phyloP scores from a whole-genome alignment of 2,329 filamentous ascomycete species.

The Penicillium decumbens region DNA sequence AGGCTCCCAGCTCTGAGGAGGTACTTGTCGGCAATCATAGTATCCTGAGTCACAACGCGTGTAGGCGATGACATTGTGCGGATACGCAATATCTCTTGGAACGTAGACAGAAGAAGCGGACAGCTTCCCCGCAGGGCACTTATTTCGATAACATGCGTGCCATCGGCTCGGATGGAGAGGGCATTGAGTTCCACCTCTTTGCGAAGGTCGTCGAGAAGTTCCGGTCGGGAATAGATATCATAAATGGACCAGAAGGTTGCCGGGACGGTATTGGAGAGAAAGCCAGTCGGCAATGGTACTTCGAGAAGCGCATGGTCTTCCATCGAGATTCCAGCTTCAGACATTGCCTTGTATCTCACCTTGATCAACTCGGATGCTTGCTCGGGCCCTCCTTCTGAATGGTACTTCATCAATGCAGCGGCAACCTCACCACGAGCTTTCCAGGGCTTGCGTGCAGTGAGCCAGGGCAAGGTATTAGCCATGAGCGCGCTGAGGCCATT shows the following conservation, averaged over 20 bases:
- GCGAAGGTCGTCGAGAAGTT: constrained; percentile 39
- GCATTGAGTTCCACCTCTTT: constrained; percentile 36
- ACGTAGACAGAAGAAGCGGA: constrained; percentile 34
- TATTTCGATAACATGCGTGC: constrained; percentile 28
- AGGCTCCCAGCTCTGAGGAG: constrained; percentile 37
- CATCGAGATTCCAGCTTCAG: constrained; percentile 12
- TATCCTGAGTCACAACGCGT: constrained; percentile 34
- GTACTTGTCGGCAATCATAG: constrained; percentile 31
- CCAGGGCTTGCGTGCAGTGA: constrained; percentile 39
- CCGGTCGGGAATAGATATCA: constrained; percentile 41
- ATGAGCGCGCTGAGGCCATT: constrained; percentile 29
- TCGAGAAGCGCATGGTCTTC: constrained; percentile 29
- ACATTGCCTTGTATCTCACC: constrained; percentile 12
- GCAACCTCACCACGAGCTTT: constrained; percentile 35
- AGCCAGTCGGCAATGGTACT: constrained; percentile 28
- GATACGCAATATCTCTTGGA: constrained; percentile 37
- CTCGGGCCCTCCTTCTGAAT: constrained; percentile 36
- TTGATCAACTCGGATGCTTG: constrained; percentile 28
- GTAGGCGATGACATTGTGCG: constrained; percentile 25
- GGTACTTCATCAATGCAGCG: constrained; percentile 40
- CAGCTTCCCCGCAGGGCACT: constrained; percentile 33
- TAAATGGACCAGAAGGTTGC: constrained; percentile 46
- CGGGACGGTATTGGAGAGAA: constrained; percentile 43
- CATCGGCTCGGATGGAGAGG: constrained; percentile 17
- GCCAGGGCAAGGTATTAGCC: constrained; percentile 31